phyloP scores from a whole-genome alignment of 176 grass and related monocot genomes.

The Ensete ventricosum region DNA sequence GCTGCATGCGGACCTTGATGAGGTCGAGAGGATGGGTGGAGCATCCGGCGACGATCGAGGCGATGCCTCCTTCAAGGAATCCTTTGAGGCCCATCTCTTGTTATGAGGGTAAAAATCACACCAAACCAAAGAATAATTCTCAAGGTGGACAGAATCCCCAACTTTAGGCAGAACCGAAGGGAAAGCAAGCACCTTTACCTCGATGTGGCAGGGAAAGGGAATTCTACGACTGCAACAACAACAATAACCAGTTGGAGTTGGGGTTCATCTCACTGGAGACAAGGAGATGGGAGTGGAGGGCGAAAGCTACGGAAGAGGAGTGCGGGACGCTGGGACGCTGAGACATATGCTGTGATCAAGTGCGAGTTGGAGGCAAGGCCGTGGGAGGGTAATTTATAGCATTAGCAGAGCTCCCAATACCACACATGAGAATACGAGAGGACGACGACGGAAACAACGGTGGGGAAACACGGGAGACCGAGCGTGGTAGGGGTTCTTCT shows the following conservation, averaged over 20 bases:
- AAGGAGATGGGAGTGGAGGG: slow-evolving; percentile 85
- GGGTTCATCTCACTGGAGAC: slow-evolving; percentile 92
- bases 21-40: slow-evolving; percentile 92
- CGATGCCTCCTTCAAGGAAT: slow-evolving; percentile 85
- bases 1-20: slow-evolving; percentile 91
- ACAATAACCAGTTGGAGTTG: slow-evolving; percentile 50
- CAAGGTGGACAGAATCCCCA: neutral
- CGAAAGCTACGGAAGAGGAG: slow-evolving; percentile 68
- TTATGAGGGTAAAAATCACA: neutral
- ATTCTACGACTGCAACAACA: neutral
- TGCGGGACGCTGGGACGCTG: slow-evolving; percentile 78
- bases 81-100: slow-evolving; percentile 65
- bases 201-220: slow-evolving; percentile 4
- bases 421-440: too few species aligned
- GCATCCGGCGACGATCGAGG: slow-evolving; percentile 83
- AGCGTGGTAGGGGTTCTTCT: too few species aligned
- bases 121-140: neutral
- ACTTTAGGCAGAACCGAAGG: neutral
- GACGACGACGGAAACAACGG: too few species aligned
- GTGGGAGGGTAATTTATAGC: neutral
- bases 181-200: neutral
- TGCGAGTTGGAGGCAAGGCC: neutral
- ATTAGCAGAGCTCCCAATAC: too few species aligned
- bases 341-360: slow-evolving; percentile 52
- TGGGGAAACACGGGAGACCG: too few species aligned